A percentile compares a stretch with the other conserved stretches of the same genome.
phyloP scores from a whole-genome alignment of 768 basidiomycete species.

The Pulveroboletus sp. region DNA sequence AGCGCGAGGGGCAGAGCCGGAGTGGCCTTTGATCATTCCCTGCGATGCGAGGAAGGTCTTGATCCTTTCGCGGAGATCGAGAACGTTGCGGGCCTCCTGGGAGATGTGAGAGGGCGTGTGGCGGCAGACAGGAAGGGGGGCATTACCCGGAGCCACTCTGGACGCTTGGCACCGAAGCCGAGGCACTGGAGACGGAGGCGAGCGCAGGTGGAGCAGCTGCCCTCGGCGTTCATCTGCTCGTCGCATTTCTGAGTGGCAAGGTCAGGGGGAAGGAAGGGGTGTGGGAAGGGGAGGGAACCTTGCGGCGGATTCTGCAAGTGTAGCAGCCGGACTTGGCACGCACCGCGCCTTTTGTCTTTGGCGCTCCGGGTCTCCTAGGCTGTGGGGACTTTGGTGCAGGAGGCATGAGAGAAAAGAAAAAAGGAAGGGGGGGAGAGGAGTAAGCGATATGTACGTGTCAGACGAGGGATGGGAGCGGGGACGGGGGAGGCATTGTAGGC shows the following conservation, averaged over 20 bases:
- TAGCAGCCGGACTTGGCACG: constrained; percentile 88
- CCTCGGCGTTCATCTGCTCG: constrained; percentile 57
- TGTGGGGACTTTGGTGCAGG: constrained; percentile 39
- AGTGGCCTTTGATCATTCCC: constrained; percentile 88
- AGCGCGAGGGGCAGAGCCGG: constrained; percentile 59
- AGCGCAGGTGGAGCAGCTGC: constrained; percentile 69
- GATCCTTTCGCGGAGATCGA: constrained; percentile 69
- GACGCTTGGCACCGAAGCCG: constrained; percentile 80
- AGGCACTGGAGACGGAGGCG: constrained; percentile 81
- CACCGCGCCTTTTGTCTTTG: constrained; percentile 75
- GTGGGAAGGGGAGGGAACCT: constrained; percentile 43
- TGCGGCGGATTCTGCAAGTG: constrained; percentile 81
- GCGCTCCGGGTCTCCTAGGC: constrained; percentile 44
- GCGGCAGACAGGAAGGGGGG: neutral
- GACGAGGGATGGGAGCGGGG: constrained; percentile 5
- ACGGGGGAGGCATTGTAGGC: constrained; percentile 16
- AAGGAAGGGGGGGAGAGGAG: too few relatives aligned
- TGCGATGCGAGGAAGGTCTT: constrained; percentile 74
- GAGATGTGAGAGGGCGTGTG: constrained; percentile 10
- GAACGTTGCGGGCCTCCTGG: constrained; percentile 67
- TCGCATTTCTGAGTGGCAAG: constrained; percentile 67
- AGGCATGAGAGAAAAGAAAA: constrained; percentile 20
- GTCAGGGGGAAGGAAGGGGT: constrained; percentile 10
- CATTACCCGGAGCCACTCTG: constrained; percentile 77
- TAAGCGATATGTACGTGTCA: too few relatives aligned